Evolutionary conservation across 2,329 filamentous ascomycete species (phyloP), one percentile per base, ranked within the genome.

Genomic region (Talaromyces sp.): DNA sequence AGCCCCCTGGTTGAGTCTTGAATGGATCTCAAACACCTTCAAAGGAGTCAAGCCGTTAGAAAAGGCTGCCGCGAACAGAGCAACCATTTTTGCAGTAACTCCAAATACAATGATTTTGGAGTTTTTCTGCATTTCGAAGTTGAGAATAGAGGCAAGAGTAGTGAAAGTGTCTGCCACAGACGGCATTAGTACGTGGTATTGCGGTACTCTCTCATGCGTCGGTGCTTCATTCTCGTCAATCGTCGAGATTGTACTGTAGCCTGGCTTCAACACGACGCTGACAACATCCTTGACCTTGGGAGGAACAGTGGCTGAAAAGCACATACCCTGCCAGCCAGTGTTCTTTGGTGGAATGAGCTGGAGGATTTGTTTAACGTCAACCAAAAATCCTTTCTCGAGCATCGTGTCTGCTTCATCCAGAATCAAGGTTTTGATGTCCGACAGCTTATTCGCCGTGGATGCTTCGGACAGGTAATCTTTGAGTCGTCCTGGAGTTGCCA

Each of bases 321-420:
- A 90, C 69, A 98, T 93, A 69, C 98, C 95, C 86, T 99, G 95
- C 71, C 71, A 73, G 38, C 78, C 79, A 76, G 93, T 99, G 65
- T 91, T 92, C 82, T 96, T 84, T 7, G 78, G 95, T 61, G 95
- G 95, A 59, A 99, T 89, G 64, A 97, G 90, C 82, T 96, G 93
- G 89, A 97, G 98, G 82, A 99, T 96, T 80, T 99, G 87, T 90
- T 99, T 96, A 82, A 99, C 95, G 78, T 99, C 95, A 73, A 95
- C 95, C 85, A 99, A 95, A 77, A 35, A 35, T 10, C 32, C 32
- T 10, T 35, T 35, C 13, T 35, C 32, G 13, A 35, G 32, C 32
- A 35, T 35, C 13, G 32, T 35, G 13, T 35, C 32, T 13, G 32
- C 32, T 35, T 35, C 32, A 13, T 99, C 95, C 71, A 99, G 91